Evolutionary conservation across 1,139 yeast species (phyloP).

Genomic region (Scheffersomyces titani): DNA sequence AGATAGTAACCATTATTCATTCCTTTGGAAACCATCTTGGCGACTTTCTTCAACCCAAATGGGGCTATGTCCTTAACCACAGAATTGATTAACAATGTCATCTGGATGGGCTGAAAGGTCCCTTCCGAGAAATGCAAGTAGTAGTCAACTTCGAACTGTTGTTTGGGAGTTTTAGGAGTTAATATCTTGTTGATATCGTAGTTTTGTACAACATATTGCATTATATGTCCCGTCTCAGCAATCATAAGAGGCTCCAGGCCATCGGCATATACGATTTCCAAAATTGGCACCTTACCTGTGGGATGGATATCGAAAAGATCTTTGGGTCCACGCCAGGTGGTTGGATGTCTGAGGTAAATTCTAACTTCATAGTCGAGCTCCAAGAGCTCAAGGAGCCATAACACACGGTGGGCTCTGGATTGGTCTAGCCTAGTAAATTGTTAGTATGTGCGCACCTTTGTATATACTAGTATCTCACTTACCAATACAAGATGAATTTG

Average conservation of each 20-base stretch:
- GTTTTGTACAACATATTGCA: slow-evolving; percentile 41
- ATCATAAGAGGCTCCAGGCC: slow-evolving; percentile 37
- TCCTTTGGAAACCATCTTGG: slow-evolving; percentile 39
- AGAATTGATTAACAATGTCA: slow-evolving; percentile 43
- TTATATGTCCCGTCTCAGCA: slow-evolving; percentile 51
- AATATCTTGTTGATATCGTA: slow-evolving; percentile 41
- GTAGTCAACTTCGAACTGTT: slow-evolving; percentile 46
- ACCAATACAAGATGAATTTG: slow-evolving; percentile 33
- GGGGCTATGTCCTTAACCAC: slow-evolving; percentile 47
- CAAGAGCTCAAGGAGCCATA: slow-evolving; percentile 58
- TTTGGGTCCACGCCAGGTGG: slow-evolving; percentile 44
- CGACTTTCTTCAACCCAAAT: slow-evolving; percentile 42
- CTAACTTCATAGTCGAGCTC: slow-evolving; percentile 53
- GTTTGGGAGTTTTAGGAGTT: slow-evolving; percentile 31
- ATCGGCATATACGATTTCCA: slow-evolving; percentile 48
- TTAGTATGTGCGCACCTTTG: slow-evolving; percentile 5
- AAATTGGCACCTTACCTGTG: slow-evolving; percentile 56
- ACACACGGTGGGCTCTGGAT: slow-evolving; percentile 54
- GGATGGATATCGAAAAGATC: slow-evolving; percentile 56
- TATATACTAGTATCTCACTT: slow-evolving; percentile 11
- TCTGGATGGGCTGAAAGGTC: slow-evolving; percentile 48
- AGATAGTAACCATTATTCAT: slow-evolving; percentile 45
- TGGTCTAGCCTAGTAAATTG: slow-evolving; percentile 40
- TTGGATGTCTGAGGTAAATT: slow-evolving; percentile 47
- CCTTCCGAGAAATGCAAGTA: slow-evolving; percentile 60